phyloP scores from a whole-genome alignment of 345 rosid species.

The Diplotaxis tenuifolia region DNA sequence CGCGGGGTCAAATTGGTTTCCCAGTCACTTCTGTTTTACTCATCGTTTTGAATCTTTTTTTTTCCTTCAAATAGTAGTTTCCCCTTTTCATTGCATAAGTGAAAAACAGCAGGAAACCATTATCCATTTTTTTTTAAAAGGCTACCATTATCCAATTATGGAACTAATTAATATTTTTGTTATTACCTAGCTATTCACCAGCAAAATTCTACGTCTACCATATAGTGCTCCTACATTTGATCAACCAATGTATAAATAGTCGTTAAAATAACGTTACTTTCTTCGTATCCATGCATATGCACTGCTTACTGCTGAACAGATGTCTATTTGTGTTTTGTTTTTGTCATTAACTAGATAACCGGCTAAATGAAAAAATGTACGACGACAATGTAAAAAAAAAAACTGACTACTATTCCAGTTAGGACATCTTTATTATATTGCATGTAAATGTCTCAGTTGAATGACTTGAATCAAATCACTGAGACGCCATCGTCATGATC shows the following conservation, averaged over 20 bases:
- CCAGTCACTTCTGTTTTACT: conserved; percentile 25
- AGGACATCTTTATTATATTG: not conserved
- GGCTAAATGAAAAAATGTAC: not conserved
- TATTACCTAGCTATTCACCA: not conserved
- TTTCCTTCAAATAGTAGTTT: not conserved
- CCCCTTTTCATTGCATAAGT: not conserved
- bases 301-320: too few relatives aligned
- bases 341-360: not conserved
- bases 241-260: not conserved
- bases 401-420: too few relatives aligned
- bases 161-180: not conserved
- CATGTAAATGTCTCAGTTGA: not conserved
- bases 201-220: not conserved
- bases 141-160: too few relatives aligned
- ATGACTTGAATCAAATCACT: not conserved
- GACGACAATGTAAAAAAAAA: too few relatives aligned
- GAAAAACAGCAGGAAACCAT: conserved; percentile 31
- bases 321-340: not conserved
- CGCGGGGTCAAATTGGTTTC: conserved; percentile 35
- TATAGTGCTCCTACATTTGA: not conserved
- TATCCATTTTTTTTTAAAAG: too few relatives aligned
- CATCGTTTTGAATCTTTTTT: not conserved
- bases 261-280: too few relatives aligned
- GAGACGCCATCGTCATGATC: not conserved
- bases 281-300: too few relatives aligned